A percentile compares a stretch with the other conserved stretches of the same genome.
Evolutionary conservation across 768 basidiomycete species (phyloP).

Genomic region (Kondoa malvinella): DNA sequence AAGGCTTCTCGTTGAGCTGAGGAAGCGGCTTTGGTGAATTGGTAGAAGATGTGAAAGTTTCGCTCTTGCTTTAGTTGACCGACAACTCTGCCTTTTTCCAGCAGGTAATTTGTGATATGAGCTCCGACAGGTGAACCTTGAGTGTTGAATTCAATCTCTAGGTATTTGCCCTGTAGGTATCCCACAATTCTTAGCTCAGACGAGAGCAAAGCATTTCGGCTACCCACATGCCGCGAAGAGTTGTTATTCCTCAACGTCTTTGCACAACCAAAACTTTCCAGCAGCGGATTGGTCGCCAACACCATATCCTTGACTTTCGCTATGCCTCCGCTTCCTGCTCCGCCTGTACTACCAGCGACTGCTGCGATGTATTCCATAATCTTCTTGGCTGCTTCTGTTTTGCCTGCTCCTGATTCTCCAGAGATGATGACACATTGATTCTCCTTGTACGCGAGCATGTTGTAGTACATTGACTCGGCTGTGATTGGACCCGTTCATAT

Average conservation of each 20-base stretch:
- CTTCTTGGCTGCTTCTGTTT: slow-evolving; percentile 96
- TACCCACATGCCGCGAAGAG: slow-evolving; percentile 63
- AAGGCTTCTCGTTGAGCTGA: slow-evolving; percentile 80
- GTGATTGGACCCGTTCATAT: too few species aligned
- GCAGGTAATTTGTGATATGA: slow-evolving; percentile 91
- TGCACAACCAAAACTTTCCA: slow-evolving; percentile 97
- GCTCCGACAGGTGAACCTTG: slow-evolving; percentile 89
- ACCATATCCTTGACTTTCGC: slow-evolving; percentile 99
- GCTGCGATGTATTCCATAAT: slow-evolving; percentile 99
- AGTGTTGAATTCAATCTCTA: slow-evolving; percentile 96
- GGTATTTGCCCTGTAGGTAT: slow-evolving; percentile 68
- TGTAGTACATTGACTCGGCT: slow-evolving; percentile 92
- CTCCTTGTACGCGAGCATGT: slow-evolving; percentile 98
- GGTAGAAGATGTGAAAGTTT: slow-evolving; percentile 98
- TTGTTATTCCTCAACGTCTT: slow-evolving; percentile 98
- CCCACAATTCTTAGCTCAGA: slow-evolving; percentile 20
- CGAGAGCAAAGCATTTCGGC: slow-evolving; percentile 39
- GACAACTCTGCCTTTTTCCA: slow-evolving; percentile 74
- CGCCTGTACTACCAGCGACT: slow-evolving; percentile 48
- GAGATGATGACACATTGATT: slow-evolving; percentile 99
- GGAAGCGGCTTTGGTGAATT: slow-evolving; percentile 90
- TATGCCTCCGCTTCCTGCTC: slow-evolving; percentile 41
- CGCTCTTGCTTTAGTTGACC: slow-evolving; percentile 92
- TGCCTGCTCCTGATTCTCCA: slow-evolving; percentile 95
- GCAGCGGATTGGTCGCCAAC: slow-evolving; percentile 83